Evolutionary conservation across 345 rosid species (phyloP), one percentile per base, ranked within the genome.

Genomic region (Lepidium didymum): DNA sequence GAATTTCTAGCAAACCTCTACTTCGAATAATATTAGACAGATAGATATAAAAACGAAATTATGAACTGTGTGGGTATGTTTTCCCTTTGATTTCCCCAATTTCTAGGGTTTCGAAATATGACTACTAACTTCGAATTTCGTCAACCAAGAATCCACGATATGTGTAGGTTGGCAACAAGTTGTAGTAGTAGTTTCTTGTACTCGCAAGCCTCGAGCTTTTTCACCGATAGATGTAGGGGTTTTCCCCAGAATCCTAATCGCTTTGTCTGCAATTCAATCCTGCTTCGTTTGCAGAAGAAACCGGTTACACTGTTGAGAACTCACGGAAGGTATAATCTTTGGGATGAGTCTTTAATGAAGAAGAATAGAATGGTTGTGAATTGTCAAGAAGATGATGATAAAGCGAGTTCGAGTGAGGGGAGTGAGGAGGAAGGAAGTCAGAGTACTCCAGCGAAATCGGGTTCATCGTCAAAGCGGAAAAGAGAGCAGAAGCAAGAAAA

Each of bases 371-470:
- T 68, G 16, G 62, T 84, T 55, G 89, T 88, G n/a, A 80, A 75
- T 55, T 83, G 90, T 70, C 86, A 86, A 76, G 99, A 89, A 13
- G 76, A 82, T 14, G 97, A 89, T 64, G 75, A 94, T 14, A 71
- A 57, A 41, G 67, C 76, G n/a, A 74, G 81, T 57, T 59, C 81
- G 8, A 73, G 72, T 46, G 85, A 86, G 12, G 75, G 56, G 14
- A 73, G 63, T 49, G 90, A 84, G 3, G 76, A 56, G 3, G 79
- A 61, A 62, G 64, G 61, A 3, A 59, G 49, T 69, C 66, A 64
- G 73, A 56, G 33, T 36, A 52, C 82, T 68, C 56, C 68, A 16
- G 73, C 19, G 56, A 70, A 84, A 37, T 78, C 70, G 1, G 29
- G 55, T 10, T 51, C 82, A 10, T 77, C 85, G 15, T 60, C 88